phyloP scores from a whole-genome alignment of 2,329 filamentous ascomycete species.

The Monosporascus sp. region DNA sequence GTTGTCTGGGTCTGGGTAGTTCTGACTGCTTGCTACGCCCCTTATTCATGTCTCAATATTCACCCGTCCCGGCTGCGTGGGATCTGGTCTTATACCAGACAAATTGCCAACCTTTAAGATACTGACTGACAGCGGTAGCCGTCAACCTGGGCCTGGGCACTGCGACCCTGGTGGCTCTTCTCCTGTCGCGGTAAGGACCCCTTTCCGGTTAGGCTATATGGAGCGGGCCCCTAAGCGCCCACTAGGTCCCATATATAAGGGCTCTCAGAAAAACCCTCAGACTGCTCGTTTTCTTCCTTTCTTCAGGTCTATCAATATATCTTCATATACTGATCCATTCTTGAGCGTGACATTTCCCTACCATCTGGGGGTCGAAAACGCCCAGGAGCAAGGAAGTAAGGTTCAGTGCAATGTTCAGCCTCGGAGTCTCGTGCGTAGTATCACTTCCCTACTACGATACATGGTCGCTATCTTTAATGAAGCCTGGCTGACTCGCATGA shows the following conservation, averaged over 20 bases:
- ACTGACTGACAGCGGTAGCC: not conserved
- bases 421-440: conserved; percentile 2
- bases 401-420: conserved; percentile 2
- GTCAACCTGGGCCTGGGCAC: conserved; percentile 1
- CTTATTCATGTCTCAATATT: conserved; percentile 4
- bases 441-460: not conserved
- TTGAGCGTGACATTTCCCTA: too few species aligned
- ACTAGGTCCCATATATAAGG: too few species aligned
- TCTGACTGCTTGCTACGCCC: not conserved
- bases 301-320: too few species aligned
- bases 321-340: too few species aligned
- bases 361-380: conserved; percentile 4
- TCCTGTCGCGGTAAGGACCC: too few species aligned
- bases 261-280: too few species aligned
- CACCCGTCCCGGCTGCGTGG: conserved; percentile 3
- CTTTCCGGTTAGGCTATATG: too few species aligned
- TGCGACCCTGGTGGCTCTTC: not conserved
- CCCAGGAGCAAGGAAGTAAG: conserved; percentile 2
- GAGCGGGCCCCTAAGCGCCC: too few species aligned
- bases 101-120: conserved; percentile 1
- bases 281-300: too few species aligned
- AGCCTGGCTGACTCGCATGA: not conserved
- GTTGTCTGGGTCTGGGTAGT: conserved; percentile 1
- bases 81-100: conserved; percentile 2
- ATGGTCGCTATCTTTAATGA: not conserved